Percentiles rank a stretch among this genome's conserved stretches.
Conservation (phyloP, 768 basidiomycete species). For the Tulasnella sp. region DNA sequence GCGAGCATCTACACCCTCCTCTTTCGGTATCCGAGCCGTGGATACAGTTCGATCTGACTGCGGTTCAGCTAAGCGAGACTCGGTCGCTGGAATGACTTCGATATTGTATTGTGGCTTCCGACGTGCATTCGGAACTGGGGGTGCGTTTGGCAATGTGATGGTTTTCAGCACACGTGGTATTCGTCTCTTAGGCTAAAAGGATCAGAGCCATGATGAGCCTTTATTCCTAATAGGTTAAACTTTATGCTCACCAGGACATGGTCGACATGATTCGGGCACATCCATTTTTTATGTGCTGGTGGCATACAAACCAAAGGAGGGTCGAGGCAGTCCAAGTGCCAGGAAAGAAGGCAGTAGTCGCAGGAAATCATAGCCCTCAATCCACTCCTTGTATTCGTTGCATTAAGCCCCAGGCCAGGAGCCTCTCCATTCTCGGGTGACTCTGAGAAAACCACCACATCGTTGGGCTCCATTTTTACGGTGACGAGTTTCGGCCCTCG, state of each 20-base stretch:
- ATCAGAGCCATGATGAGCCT: slow-evolving; percentile 3
- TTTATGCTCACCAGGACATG: slow-evolving; percentile 54
- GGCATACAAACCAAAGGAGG: slow-evolving; percentile 85
- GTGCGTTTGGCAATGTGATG: slow-evolving; percentile 52
- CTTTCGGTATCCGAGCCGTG: neutral
- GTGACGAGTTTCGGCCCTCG: neutral
- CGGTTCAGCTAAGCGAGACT: slow-evolving; percentile 24
- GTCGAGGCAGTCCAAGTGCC: slow-evolving; percentile 94
- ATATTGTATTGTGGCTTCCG: slow-evolving; percentile 89
- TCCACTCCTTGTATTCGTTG: neutral
- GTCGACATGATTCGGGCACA: slow-evolving; percentile 98
- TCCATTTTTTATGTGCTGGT: slow-evolving; percentile 85
- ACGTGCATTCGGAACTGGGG: slow-evolving; percentile 29
- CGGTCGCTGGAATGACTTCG: slow-evolving; percentile 65
- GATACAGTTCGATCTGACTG: neutral
- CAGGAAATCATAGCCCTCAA: slow-evolving; percentile 60
- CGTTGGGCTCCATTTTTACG: neutral
- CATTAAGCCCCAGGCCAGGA: neutral
- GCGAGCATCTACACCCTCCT: neutral
- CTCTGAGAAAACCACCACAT: neutral
- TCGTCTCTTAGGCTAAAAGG: slow-evolving; percentile 63
- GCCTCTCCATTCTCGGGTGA: neutral
- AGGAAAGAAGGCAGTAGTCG: slow-evolving; percentile 88
- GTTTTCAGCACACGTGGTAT: slow-evolving; percentile 55
- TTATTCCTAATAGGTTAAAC: neutral